Percentiles rank a stretch among this genome's conserved stretches.
These are phyloP conservation scores for Melastoma candidum DNA, from an alignment of 441 rosid species.

Conservation along the genomic window DNA sequence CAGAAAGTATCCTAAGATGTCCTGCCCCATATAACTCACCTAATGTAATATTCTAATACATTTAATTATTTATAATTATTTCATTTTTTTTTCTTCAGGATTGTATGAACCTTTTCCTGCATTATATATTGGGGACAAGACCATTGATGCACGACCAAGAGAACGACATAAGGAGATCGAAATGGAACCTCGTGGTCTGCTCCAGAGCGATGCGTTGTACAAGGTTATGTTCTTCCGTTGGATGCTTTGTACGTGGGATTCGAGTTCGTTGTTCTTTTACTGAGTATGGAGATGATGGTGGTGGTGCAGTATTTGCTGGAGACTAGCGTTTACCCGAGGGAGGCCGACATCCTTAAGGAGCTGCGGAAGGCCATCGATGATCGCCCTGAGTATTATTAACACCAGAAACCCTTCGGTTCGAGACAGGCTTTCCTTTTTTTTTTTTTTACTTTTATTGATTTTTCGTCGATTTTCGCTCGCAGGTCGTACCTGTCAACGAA, in stretches of 20 bases:
- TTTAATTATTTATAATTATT: too few relatives aligned
- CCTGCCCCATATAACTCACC: too few relatives aligned
- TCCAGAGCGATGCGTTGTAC: slow-evolving; percentile 2
- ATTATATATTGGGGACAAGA: too few relatives aligned
- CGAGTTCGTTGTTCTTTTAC: not conserved
- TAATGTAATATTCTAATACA: too few relatives aligned
- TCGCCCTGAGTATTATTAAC: slow-evolving; percentile 5
- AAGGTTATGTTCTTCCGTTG: not conserved
- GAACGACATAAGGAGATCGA: too few relatives aligned
- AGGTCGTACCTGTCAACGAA: not conserved
- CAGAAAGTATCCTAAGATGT: too few relatives aligned
- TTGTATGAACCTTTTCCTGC: too few relatives aligned
- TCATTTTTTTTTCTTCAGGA: too few relatives aligned
- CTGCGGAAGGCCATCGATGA: not conserved
- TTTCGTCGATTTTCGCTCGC: too few relatives aligned
- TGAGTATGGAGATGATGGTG: not conserved
- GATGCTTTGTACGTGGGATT: not conserved
- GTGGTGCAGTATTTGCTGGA: not conserved
- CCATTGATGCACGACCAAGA: too few relatives aligned
- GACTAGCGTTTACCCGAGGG: slow-evolving; percentile 8
- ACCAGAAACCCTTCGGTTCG: not conserved
- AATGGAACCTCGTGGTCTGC: not conserved
- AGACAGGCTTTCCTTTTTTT: not conserved
- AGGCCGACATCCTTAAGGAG: slow-evolving; percentile 10
- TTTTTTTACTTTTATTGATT: too few relatives aligned